Evolutionary conservation across 768 basidiomycete species (phyloP).

Genomic region (Lactifluus volemus): DNA sequence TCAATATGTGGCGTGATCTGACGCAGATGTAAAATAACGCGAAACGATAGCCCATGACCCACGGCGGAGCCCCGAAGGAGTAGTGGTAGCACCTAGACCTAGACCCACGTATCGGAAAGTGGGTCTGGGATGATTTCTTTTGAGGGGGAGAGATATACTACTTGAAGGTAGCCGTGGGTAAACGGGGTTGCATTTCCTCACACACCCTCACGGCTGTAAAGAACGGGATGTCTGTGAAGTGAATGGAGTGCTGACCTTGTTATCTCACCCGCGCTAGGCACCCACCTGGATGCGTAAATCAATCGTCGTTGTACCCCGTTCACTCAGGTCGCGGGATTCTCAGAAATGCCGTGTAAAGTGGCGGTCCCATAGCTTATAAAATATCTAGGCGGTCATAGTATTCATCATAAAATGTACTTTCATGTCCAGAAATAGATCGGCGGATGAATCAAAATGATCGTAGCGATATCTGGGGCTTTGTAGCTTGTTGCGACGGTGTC

Average conservation of each 20-base stretch:
- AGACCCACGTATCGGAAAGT: not conserved
- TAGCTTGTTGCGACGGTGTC: not conserved
- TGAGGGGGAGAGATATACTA: not conserved
- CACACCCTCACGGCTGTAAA: not conserved
- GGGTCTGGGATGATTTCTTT: not conserved
- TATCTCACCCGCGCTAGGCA: not conserved
- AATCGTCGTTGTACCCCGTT: not conserved
- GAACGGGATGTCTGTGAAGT: not conserved
- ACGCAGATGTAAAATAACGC: not conserved
- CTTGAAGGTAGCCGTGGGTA: not conserved
- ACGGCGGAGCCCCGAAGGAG: not conserved
- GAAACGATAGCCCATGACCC: not conserved
- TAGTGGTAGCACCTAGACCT: not conserved
- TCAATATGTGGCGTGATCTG: constrained; percentile 12
- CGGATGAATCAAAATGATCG: constrained; percentile 15
- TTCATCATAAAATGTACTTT: not conserved
- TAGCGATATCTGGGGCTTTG: constrained; percentile 20
- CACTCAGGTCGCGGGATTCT: not conserved
- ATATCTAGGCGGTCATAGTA: not conserved
- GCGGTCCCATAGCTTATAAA: not conserved
- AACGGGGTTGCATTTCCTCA: not conserved
- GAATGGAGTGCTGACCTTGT: not conserved
- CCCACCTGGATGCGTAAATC: not conserved
- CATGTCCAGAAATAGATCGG: not conserved
- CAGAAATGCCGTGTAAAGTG: not conserved